Base-by-base conservation (phyloP, 1,284 basidiomycete genomes). In the Calocybe gambosa region DNA sequence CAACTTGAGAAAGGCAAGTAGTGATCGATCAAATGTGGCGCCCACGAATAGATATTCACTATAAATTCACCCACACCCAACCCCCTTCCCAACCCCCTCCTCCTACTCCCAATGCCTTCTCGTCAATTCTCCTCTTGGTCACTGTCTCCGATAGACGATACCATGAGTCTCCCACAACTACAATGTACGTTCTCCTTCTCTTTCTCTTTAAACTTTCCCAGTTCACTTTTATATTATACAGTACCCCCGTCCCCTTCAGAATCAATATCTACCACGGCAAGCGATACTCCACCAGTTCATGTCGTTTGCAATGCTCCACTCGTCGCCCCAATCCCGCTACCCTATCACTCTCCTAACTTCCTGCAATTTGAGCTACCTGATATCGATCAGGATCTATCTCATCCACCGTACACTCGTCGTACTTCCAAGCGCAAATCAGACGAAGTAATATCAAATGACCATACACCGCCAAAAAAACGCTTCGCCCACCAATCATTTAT, bases 351-450 rank as follows among this genome's bases (percentile, higher is more conserved):
- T 5, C 81, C 82, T 16, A 78, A 75, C 0, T 82, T 83, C 61
- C 74, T 84, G 46, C 76, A 80, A 50, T 82, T 79, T 55, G 78
- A 82, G 43, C 62, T 68, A 26, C 82, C 81, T 0, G 81, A 82
- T 61, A 67, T 77, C n/a, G 80, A 82, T 61, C 78, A 82, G 57
- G 80, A 84, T 57, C 73, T 84, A 39, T 84, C 82, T 0, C 75
- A 77, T 54, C 79, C 82, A 3, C 81, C 82, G 0, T 83, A 84
- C 64, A 78, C 72, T 5, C 67, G 67, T 40, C 70, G 71, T 26
- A 15, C 31, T 34, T 42, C 72, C 13, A 82, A 82, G 58, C 77
- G 80, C 45, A 82, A 79, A 53, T 50, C 50, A 38, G 38, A 58
- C 40, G 54, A 57, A 16, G 31, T 34, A 13, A 26, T 52, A 42